A percentile compares a stretch with the other conserved stretches of the same genome.
Evolutionary conservation across 2,329 filamentous ascomycete genomes (phyloP).

Genomic region (Ophiostoma quercus): DNA sequence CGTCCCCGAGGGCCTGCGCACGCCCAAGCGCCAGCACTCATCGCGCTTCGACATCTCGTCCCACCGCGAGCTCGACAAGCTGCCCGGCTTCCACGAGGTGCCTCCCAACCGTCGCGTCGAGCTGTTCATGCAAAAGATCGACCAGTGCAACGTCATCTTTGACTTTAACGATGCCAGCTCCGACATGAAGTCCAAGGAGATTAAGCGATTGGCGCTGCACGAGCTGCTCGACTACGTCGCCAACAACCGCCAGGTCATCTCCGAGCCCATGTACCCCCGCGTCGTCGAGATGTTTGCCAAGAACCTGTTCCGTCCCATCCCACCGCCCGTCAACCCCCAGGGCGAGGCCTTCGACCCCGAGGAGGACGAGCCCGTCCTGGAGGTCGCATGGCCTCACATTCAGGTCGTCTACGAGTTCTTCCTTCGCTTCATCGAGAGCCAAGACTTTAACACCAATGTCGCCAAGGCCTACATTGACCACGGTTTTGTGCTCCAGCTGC

Average conservation of each 20-base stretch:
- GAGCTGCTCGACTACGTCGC: slow-evolving; percentile 97
- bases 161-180: slow-evolving; percentile 98
- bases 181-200: slow-evolving; percentile 99
- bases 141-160: slow-evolving; percentile 99
- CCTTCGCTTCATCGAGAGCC: slow-evolving; percentile 95
- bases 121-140: slow-evolving; percentile 99
- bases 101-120: slow-evolving; percentile 91
- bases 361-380: slow-evolving; percentile 94
- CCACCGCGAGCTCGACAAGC: slow-evolving; percentile 91
- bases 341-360: slow-evolving; percentile 98
- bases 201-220: slow-evolving; percentile 92
- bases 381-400: slow-evolving; percentile 98
- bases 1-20: slow-evolving; percentile 89
- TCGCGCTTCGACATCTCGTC: slow-evolving; percentile 90
- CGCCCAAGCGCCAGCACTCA: slow-evolving; percentile 93
- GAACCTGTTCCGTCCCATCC: slow-evolving; percentile 95
- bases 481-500: slow-evolving; percentile 88
- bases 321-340: slow-evolving; percentile 94
- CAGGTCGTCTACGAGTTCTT: slow-evolving; percentile 99
- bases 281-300: slow-evolving; percentile 99
- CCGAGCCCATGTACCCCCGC: slow-evolving; percentile 96
- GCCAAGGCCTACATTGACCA: slow-evolving; percentile 99
- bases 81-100: slow-evolving; percentile 96
- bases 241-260: slow-evolving; percentile 97
- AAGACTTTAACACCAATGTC: slow-evolving; percentile 99